Base-by-base conservation (phyloP, 805 yeast genomes). In the Yamadazyma phyllophila region DNA sequence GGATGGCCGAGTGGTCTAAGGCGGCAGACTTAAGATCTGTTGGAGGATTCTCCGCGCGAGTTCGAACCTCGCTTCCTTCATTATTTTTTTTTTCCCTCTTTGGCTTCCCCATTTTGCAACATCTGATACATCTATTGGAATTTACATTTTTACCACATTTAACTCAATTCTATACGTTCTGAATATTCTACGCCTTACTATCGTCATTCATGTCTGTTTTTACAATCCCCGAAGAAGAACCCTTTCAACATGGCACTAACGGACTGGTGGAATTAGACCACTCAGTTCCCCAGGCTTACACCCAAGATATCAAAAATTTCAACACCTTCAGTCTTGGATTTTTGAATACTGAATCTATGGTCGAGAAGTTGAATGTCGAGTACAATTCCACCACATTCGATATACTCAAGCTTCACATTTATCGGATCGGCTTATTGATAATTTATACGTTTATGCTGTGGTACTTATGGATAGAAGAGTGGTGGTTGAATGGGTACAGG, bases 1-100 rank as follows among this genome's bases (percentile, higher is more conserved):
- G 73, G 73, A 64, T 67, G 73, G 73, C 73, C 73, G 73, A 67
- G 73, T 67, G 71, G 73, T 67, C 71, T 65, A 66, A 66, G 73
- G 73, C 73, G 73, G 71, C 65, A 62, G 73, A 67, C 73, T 67
- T 67, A 67, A 67, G 73, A 65, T 67, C 71, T 62, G 65, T 61
- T 67, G 73, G 71, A 65, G 69, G 53, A 51, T 53, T 65, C 70
- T 66, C 73, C 73, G 73, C 73, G 73, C 71, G 73, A 66, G 73
- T 66, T 67, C 73, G 73, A 67, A 66, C 70, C 71, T 66, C 71
- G 72, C 72, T 64, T 61, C 72, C 71, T 67, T 66, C 72, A 67
- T 51, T 60, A 59, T 56, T 49, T 58, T 59, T 62, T n/a, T n/a
- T n/a, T n/a, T n/a, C n/a, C n/a, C n/a, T n/a, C n/a, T n/a, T 57